These are phyloP conservation scores for Rhazya stricta DNA, from an alignment of 257 asterid genomes.

Conservation along the genomic window DNA sequence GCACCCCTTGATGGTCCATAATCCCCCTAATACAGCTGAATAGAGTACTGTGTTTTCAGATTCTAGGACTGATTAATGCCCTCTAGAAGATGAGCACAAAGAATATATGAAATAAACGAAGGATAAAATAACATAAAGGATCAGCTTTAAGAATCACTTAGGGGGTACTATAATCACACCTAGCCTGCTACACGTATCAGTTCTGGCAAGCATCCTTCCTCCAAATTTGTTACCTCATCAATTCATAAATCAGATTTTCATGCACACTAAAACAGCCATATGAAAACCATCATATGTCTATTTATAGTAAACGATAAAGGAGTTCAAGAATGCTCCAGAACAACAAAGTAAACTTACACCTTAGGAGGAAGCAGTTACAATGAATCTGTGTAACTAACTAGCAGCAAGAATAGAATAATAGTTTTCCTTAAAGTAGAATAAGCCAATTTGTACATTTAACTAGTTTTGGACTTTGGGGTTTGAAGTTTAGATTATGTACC, in stretches of 20 bases:
- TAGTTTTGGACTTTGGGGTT: background rate
- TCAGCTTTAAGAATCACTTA: too few species aligned
- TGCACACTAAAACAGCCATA: too few species aligned
- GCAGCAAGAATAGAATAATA: background rate
- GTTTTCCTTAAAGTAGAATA: background rate
- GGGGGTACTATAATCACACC: background rate
- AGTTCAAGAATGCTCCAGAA: background rate
- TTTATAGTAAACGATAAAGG: background rate
- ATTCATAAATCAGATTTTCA: too few species aligned
- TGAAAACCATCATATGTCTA: background rate
- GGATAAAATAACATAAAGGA: too few species aligned
- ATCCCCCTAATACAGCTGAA: background rate
- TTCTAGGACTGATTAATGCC: background rate
- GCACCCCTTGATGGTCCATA: background rate
- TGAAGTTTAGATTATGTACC: background rate
- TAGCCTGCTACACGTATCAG: too few species aligned
- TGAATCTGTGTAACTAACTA: background rate
- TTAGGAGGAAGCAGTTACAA: background rate
- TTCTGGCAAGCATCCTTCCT: background rate
- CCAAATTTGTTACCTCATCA: background rate
- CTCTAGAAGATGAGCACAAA: background rate
- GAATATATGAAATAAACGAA: too few species aligned
- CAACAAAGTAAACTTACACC: background rate
- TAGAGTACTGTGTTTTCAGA: background rate
- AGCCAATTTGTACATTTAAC: background rate